phyloP scores from a whole-genome alignment of 2,329 filamentous ascomycete species.

The Aspergillus glaucus region DNA sequence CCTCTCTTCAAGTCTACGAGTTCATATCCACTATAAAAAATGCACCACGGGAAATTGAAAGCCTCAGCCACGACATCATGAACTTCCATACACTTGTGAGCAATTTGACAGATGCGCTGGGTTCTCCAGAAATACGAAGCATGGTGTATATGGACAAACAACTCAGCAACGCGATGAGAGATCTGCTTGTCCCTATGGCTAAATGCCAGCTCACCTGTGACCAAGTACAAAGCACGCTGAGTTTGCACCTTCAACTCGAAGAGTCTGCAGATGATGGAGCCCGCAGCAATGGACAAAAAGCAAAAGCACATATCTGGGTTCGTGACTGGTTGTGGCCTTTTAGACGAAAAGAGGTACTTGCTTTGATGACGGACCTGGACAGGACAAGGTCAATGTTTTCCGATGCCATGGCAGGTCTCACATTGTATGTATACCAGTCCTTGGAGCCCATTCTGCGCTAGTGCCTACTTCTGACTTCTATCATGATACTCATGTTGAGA shows the following conservation, averaged over 20 bases:
- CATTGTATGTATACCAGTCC: not conserved
- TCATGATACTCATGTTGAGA: not conserved
- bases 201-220: not conserved
- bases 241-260: no score
- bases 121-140: not conserved
- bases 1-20: conserved; percentile 3
- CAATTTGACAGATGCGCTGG: not conserved
- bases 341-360: not conserved
- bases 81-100: conserved; percentile 2
- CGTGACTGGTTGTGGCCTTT: not conserved
- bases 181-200: conserved; percentile 1
- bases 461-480: no score
- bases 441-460: no score
- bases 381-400: not conserved
- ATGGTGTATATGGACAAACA: conserved; percentile 1
- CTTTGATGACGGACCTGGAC: not conserved
- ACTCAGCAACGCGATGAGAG: conserved; percentile 1
- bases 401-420: not conserved
- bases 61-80: conserved; percentile 1
- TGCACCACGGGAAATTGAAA: conserved; percentile 2
- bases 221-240: conserved; percentile 1
- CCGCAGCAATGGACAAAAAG: no score
- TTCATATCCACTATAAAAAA: conserved; percentile 4
- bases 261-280: no score
- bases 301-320: not conserved